These are phyloP conservation scores for Agrocybe pediades DNA, from an alignment of 768 basidiomycete species.

Conservation along the genomic window DNA sequence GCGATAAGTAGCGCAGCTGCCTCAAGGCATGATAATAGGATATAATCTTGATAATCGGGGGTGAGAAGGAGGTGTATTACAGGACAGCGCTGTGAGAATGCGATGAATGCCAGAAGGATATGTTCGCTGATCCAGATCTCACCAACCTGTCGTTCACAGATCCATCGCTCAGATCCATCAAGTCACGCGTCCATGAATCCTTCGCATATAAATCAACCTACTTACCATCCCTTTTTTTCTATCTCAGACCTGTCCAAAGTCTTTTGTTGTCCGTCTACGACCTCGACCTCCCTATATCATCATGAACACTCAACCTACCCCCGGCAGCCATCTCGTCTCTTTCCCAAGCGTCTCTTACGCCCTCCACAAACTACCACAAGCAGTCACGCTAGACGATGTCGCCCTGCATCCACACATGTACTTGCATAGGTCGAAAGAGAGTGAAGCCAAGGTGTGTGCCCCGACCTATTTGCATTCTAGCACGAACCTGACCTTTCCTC, in stretches of 20 bases:
- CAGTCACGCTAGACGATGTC: constrained; percentile 68
- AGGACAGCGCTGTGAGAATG: no score
- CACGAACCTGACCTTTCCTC: constrained; percentile 3
- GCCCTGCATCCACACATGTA: constrained; percentile 73
- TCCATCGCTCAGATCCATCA: constrained; percentile 29
- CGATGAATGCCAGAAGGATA: no score
- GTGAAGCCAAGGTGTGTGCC: constrained; percentile 68
- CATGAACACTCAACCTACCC: constrained; percentile 27
- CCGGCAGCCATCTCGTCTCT: constrained; percentile 57
- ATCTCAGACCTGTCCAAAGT: constrained; percentile 16
- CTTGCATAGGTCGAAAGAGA: constrained; percentile 65
- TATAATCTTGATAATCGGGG: no score
- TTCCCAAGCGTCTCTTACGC: constrained; percentile 74
- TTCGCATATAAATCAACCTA: constrained; percentile 35
- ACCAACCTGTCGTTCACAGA: constrained; percentile 27
- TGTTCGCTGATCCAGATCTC: no score
- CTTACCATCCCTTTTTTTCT: constrained; percentile 20
- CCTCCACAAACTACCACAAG: constrained; percentile 69
- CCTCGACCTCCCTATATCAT: constrained; percentile 15
- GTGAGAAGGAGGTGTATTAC: no score
- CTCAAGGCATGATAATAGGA: no score
- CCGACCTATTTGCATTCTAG: neutral
- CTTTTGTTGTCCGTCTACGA: constrained; percentile 11
- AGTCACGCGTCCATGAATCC: constrained; percentile 33
- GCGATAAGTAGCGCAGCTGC: no score